Evolutionary conservation across 2,329 filamentous ascomycete species (phyloP).

Genomic region (Emergomyces africanus): DNA sequence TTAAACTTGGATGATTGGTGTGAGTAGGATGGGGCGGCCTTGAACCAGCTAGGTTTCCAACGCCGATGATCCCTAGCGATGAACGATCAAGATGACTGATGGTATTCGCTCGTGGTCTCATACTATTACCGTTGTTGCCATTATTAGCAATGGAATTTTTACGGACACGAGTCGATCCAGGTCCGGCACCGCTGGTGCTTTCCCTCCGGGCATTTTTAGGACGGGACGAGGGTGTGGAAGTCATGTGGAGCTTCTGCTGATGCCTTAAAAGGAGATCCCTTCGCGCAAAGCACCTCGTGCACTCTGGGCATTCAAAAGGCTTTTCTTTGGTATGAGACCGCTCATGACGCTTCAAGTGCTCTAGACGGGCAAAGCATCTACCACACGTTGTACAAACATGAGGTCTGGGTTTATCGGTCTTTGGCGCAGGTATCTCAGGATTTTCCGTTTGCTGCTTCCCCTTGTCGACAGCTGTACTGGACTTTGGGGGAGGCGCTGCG

Average conservation of each 20-base stretch:
- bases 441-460: slow-evolving; percentile 5
- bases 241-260: slow-evolving; percentile 97
- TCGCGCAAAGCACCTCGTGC: slow-evolving; percentile 84
- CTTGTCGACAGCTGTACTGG: background rate
- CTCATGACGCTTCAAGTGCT: slow-evolving; percentile 95
- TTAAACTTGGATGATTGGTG: slow-evolving; percentile 64
- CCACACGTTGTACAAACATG: slow-evolving; percentile 87
- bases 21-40: slow-evolving; percentile 32
- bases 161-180: slow-evolving; percentile 61
- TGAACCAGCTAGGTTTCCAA: slow-evolving; percentile 16
- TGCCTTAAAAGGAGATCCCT: slow-evolving; percentile 84
- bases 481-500: slow-evolving; percentile 7
- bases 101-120: slow-evolving; percentile 87
- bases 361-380: slow-evolving; percentile 83
- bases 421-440: slow-evolving; percentile 39
- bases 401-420: slow-evolving; percentile 93
- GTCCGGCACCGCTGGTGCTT: slow-evolving; percentile 62
- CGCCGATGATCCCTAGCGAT: slow-evolving; percentile 51
- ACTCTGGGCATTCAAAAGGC: slow-evolving; percentile 94
- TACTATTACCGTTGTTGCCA: slow-evolving; percentile 37
- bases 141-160: slow-evolving; percentile 76
- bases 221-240: slow-evolving; percentile 72
- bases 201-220: slow-evolving; percentile 75
- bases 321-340: slow-evolving; percentile 98
- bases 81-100: slow-evolving; percentile 82